Evolutionary conservation across 1,139 yeast genomes (phyloP), one percentile per base, ranked within the genome.

Genomic region (Taphrina betulina): DNA sequence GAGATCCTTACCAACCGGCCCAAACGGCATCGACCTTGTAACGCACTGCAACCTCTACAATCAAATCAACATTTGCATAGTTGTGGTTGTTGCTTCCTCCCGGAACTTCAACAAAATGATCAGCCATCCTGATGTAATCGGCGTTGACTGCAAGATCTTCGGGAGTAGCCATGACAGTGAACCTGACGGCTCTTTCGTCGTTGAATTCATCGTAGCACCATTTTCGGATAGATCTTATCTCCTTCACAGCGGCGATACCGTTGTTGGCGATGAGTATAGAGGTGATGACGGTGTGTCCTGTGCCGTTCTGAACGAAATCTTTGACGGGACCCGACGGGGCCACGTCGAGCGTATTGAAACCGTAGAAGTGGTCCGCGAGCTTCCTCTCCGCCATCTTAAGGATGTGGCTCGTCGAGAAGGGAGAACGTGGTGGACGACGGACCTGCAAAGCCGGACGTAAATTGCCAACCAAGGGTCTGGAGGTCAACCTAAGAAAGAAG

Each of bases 171-270:
- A 92, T 92, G 44, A 86, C 97, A 38, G 92, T 92, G 69, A 92
- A 94, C 65, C 87, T 89, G 63, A 92, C 85, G 61, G 95, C 90
- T 68, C 86, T 79, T 72, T 92, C 97, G 68, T 94, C 83, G 62
- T 96, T 96, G 75, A 92, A 92, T 24, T 96, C 89, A 72, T 92
- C 97, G 72, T 92, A 94, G 41, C 97, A 92, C 98, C 98, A 94
- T 77, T 90, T 90, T 72, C 98, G 82, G 51, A 92, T 89, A 10
- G 96, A 87, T 67, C 99, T 81, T 69, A 94, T 94, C 74, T 92
- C 97, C 72, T 92, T 92, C 60, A 92, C 98, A 56, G 99, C 99
- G 37, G 95, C 98, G 70, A 92, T 94, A 80, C 99, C 99, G 70
- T 92, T 92, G 72, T 92, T 92, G 60, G 98, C 97, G 68, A 92